Percentiles rank a stretch among this genome's conserved stretches.
These are phyloP conservation scores for Hypoxylon fragiforme DNA, from an alignment of 495 filamentous ascomycete genomes.

Conservation along the genomic window DNA sequence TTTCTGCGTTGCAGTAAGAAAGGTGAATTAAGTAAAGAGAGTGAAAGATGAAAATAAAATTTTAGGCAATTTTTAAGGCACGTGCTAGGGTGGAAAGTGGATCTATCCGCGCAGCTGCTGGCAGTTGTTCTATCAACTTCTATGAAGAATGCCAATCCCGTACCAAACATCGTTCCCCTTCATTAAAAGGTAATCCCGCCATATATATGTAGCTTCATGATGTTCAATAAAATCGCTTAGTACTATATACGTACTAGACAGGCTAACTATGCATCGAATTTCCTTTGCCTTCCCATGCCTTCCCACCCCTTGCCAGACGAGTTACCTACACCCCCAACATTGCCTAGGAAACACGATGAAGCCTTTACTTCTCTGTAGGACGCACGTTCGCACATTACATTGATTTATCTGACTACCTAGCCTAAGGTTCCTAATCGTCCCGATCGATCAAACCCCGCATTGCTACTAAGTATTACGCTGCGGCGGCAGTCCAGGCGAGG, in stretches of 20 bases:
- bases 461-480: slow-evolving; percentile 22
- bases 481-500: slow-evolving; percentile 31
- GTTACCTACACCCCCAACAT: slow-evolving; percentile 4
- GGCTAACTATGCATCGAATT: slow-evolving; percentile 14
- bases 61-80: neutral
- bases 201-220: no score
- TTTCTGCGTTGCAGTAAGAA: neutral
- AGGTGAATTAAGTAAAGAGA: neutral
- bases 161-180: no score
- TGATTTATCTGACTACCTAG: neutral
- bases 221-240: no score
- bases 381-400: no score
- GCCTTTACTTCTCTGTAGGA: no score
- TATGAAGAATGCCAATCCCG: no score
- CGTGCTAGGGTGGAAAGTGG: neutral
- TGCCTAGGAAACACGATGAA: neutral
- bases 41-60: neutral
- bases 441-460: no score
- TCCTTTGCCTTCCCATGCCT: no score
- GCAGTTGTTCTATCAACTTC: neutral
- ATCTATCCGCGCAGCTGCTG: neutral
- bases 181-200: no score
- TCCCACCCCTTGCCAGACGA: slow-evolving; percentile 21
- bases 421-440: no score
- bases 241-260: no score